Evolutionary conservation across 345 rosid genomes (phyloP).

Genomic region (Acer saccharum): DNA sequence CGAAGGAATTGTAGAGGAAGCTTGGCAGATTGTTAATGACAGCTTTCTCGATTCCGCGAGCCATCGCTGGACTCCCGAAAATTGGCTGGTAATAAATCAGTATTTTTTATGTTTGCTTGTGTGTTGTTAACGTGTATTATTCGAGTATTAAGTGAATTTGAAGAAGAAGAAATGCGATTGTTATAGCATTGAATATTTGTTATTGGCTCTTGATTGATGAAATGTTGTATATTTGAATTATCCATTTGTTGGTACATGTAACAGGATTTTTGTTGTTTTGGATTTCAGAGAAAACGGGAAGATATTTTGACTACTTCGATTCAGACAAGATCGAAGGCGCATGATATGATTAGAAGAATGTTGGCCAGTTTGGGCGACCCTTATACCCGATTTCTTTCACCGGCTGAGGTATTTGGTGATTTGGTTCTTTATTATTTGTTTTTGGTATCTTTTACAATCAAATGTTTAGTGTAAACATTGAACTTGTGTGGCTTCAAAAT

Average conservation of each 20-base stretch:
- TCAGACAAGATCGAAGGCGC: constrained; percentile 78
- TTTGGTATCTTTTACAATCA: no score
- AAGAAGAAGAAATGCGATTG: neutral
- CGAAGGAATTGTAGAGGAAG: constrained; percentile 80
- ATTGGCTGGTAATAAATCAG: constrained; percentile 57
- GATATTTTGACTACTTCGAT: constrained; percentile 56
- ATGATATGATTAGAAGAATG: constrained; percentile 77
- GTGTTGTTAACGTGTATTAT: no score
- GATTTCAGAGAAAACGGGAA: constrained; percentile 62
- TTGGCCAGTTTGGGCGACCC: constrained; percentile 82
- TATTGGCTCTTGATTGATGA: no score
- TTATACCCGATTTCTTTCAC: constrained; percentile 87
- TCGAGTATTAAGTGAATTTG: neutral
- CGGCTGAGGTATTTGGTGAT: constrained; percentile 93
- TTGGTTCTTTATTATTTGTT: no score
- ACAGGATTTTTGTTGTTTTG: neutral
- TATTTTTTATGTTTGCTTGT: no score
- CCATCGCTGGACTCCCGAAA: constrained; percentile 64
- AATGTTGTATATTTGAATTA: neutral
- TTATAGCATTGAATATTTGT: neutral
- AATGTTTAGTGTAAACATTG: no score
- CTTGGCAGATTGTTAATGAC: constrained; percentile 88
- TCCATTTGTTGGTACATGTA: neutral
- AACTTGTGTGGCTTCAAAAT: neutral
- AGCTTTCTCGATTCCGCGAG: constrained; percentile 60